phyloP scores from a whole-genome alignment of 495 filamentous ascomycete species.

The Aspergillus steynii region DNA sequence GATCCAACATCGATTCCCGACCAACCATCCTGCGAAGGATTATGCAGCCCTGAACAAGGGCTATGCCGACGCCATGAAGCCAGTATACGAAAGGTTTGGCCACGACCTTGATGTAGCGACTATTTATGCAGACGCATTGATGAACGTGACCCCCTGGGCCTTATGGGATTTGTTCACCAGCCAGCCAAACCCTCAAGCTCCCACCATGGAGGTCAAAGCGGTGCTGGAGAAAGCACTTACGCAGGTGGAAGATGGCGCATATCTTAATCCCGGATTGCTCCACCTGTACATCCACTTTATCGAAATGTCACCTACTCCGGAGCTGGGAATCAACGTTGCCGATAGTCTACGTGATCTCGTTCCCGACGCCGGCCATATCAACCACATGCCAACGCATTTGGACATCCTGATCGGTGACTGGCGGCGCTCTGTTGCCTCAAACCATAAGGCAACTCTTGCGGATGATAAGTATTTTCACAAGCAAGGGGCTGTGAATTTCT shows the following conservation, averaged over 20 bases:
- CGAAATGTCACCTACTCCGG: slow-evolving; percentile 65
- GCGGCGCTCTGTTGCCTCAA: slow-evolving; percentile 55
- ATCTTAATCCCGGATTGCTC: slow-evolving; percentile 57
- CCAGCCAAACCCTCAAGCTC: slow-evolving; percentile 51
- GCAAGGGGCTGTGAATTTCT: slow-evolving; percentile 56
- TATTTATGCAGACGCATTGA: slow-evolving; percentile 62
- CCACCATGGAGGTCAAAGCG: slow-evolving; percentile 55
- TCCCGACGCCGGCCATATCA: slow-evolving; percentile 63
- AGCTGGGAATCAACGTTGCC: slow-evolving; percentile 51
- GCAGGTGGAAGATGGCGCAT: slow-evolving; percentile 26
- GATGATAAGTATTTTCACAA: slow-evolving; percentile 58
- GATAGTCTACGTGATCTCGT: slow-evolving; percentile 60
- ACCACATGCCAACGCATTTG: slow-evolving; percentile 69
- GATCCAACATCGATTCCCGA: slow-evolving; percentile 54
- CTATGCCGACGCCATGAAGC: slow-evolving; percentile 61
- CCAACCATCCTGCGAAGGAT: slow-evolving; percentile 35
- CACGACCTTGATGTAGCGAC: slow-evolving; percentile 59
- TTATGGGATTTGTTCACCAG: slow-evolving; percentile 63
- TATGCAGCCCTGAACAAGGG: slow-evolving; percentile 49
- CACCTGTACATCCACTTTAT: slow-evolving; percentile 70
- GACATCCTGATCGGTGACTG: slow-evolving; percentile 67
- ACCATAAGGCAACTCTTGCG: slow-evolving; percentile 53
- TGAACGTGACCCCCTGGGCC: slow-evolving; percentile 66
- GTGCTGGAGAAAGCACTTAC: slow-evolving; percentile 56
- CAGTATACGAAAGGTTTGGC: slow-evolving; percentile 49